Evolutionary conservation across 352 stramenopile species (phyloP).

Genomic region (Phytophthora sp.): DNA sequence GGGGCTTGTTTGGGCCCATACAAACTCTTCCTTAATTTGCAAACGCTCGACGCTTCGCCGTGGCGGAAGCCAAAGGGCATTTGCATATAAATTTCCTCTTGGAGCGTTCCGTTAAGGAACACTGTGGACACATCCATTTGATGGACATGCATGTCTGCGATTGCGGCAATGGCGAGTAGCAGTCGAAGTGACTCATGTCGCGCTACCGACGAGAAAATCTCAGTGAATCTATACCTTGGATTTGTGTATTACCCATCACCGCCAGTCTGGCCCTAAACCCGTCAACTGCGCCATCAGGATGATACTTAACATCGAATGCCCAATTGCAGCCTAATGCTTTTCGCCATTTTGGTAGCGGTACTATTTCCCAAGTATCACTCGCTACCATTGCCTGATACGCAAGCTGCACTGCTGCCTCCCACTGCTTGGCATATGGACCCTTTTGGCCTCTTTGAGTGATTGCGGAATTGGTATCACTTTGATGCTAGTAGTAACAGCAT

Average conservation of each 20-base stretch:
- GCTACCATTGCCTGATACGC: no score
- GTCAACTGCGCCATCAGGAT: not conserved
- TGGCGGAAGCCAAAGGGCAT: not conserved
- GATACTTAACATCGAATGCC: not conserved
- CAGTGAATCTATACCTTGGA: not conserved
- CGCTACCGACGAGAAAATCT: not conserved
- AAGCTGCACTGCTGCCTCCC: no score
- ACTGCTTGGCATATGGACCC: no score
- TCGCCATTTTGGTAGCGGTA: no score
- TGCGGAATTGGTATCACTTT: no score
- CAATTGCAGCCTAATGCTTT: no score
- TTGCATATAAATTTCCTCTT: not conserved
- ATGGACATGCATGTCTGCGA: not conserved
- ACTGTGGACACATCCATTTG: conserved; percentile 7
- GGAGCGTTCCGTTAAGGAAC: not conserved
- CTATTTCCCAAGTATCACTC: no score
- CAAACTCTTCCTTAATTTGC: not conserved
- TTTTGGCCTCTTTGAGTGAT: no score
- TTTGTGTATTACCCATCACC: conserved; percentile 8
- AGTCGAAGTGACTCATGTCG: conserved; percentile 10
- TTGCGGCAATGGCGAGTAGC: not conserved
- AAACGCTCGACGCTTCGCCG: not conserved
- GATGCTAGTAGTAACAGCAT: no score
- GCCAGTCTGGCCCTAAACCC: conserved; percentile 1
- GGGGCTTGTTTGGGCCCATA: not conserved